Evolutionary conservation across 352 stramenopile genomes (phyloP).

Genomic region (Halophytophthora polymorphica): DNA sequence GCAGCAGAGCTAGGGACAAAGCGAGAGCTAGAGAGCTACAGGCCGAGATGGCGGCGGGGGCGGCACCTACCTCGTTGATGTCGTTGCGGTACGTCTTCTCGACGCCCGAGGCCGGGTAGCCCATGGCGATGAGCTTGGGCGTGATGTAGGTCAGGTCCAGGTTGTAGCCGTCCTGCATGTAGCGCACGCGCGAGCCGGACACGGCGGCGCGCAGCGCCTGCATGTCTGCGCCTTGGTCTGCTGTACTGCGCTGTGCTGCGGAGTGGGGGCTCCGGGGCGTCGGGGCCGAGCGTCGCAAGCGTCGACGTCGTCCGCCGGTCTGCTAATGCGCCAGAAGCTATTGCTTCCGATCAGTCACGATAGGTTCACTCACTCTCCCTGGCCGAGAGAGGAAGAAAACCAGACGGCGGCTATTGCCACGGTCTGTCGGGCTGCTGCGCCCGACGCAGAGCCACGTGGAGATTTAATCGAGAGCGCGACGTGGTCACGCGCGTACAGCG

Average conservation of each 20-base stretch:
- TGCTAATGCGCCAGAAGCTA: too few relatives aligned
- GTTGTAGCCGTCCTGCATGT: constrained; percentile 81
- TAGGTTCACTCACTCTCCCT: too few relatives aligned
- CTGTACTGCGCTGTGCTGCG: neutral
- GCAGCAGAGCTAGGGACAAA: neutral
- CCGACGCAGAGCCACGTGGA: too few relatives aligned
- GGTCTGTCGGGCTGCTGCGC: neutral
- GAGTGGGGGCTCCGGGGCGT: too few relatives aligned
- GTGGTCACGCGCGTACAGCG: too few relatives aligned
- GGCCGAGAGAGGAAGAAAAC: neutral
- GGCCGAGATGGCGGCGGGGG: too few relatives aligned
- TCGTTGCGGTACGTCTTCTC: constrained; percentile 88
- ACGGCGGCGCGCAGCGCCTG: constrained; percentile 76
- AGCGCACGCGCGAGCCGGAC: constrained; percentile 79
- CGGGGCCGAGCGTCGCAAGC: too few relatives aligned
- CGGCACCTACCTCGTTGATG: constrained; percentile 52
- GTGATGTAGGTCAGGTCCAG: constrained; percentile 87
- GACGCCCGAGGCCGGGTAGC: constrained; percentile 73
- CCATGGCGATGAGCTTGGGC: constrained; percentile 77
- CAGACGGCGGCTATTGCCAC: too few relatives aligned
- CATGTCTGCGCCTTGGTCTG: constrained; percentile 16
- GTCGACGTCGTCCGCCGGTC: too few relatives aligned
- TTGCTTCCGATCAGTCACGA: too few relatives aligned
- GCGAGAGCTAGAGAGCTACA: too few relatives aligned
- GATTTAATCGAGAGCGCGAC: too few relatives aligned